Percentiles rank a stretch among this genome's conserved stretches.
These are phyloP conservation scores for Calocybe indica DNA, from an alignment of 768 basidiomycete genomes.

Conservation along the genomic window DNA sequence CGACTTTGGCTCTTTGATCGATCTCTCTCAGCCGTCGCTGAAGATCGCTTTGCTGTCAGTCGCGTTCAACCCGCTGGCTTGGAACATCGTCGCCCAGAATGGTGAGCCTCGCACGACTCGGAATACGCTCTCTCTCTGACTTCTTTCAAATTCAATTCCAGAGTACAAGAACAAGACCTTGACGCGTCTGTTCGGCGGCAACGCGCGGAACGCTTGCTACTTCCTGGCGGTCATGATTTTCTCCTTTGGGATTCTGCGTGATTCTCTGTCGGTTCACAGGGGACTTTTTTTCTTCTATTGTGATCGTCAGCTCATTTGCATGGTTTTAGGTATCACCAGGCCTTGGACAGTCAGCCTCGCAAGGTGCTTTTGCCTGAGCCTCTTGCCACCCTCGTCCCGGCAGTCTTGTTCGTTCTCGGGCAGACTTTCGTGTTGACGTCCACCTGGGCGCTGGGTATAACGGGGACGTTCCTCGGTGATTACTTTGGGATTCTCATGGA, in stretches of 20 bases:
- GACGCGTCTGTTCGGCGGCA: constrained; percentile 77
- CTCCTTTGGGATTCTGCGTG: constrained; percentile 77
- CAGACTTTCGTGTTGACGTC: constrained; percentile 84
- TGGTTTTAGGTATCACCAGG: constrained; percentile 59
- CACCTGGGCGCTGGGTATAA: constrained; percentile 87
- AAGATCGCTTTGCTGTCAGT: constrained; percentile 64
- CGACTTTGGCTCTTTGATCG: constrained; percentile 31
- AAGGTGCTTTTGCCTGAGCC: constrained; percentile 61
- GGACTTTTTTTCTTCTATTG: neutral
- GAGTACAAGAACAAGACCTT: constrained; percentile 82
- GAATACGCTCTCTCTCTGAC: neutral
- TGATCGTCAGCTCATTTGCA: too few relatives aligned
- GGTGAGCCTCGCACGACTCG: constrained; percentile 35
- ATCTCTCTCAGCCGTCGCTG: constrained; percentile 61
- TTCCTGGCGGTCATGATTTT: constrained; percentile 84
- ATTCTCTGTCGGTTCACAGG: constrained; percentile 60
- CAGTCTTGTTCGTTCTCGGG: constrained; percentile 59
- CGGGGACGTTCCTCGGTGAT: constrained; percentile 87
- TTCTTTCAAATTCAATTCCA: constrained; percentile 10
- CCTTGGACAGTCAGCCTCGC: constrained; percentile 72
- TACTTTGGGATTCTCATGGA: constrained; percentile 89
- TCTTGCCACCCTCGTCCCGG: constrained; percentile 53
- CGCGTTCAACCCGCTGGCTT: constrained; percentile 87
- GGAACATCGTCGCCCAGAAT: constrained; percentile 94
- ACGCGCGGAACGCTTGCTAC: constrained; percentile 74